Evolutionary conservation across 805 yeast genomes (phyloP), one percentile per base, ranked within the genome.

Genomic region (Hanseniaspora clermontiae): DNA sequence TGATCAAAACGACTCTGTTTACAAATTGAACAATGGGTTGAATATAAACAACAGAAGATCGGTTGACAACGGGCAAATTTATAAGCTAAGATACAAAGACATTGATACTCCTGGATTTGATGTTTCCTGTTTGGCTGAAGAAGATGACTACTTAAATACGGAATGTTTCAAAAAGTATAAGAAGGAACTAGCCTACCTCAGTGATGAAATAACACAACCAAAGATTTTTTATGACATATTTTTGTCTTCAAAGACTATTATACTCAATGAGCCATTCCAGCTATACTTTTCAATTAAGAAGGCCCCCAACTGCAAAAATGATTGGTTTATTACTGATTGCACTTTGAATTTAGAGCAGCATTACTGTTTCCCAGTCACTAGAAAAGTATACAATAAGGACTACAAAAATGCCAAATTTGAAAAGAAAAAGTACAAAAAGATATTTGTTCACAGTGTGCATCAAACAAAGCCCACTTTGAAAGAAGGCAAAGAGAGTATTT

Each of bases 91-190:
- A 31, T 32, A 46, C 24, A 46, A 46, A 20, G 29, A 46, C 14
- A 17, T 34, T 1, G 29, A 46, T 10, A 15, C 29, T n/a, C 32
- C 39, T 31, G 40, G 48, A 19, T 53, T 27, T 12, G 20, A 46
- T 1, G 31, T 53, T 11, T 6, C 17, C 62, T 96, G 89, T 67
- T 75, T 77, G 55, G 86, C 89, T 63, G 87, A 83, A 53, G 89
- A 82, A 61, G 72, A 72, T 39, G 91, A 89, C 63, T 77, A 81
- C 51, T 74, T 89, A 70, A 75, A 74, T 27, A 81, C 78, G 55
- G 91, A 86, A 61, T 87, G 90, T 29, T 93, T 97, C 96, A 74
- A 78, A n/a, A 39, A 32, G 20, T 20, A 46, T 10, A 2, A 15
- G 9, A 9, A 29, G 8, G 27, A 46, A 3, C 4, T 19, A 19